Evolutionary conservation across 2,329 filamentous ascomycete species (phyloP).

Genomic region (Macrophomina phaseolina): DNA sequence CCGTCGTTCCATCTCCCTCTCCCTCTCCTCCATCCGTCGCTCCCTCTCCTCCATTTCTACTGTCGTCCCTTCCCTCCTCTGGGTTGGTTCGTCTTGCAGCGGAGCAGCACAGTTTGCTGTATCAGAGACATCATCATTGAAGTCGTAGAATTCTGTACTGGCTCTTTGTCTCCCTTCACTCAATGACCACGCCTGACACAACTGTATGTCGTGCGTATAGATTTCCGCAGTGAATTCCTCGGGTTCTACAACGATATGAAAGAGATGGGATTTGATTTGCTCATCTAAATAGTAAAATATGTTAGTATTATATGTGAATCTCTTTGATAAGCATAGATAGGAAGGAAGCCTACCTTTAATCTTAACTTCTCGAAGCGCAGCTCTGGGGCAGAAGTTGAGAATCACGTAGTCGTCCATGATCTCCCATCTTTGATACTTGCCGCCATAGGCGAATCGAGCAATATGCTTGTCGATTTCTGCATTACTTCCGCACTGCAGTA

Average conservation of each 20-base stretch:
- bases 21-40: neutral
- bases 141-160: constrained; percentile 10
- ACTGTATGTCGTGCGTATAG: constrained; percentile 23
- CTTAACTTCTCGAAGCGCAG: constrained; percentile 19
- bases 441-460: neutral
- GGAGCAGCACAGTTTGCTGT: neutral
- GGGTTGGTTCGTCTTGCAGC: neutral
- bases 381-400: constrained; percentile 30
- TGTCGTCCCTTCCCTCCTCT: neutral
- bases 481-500: neutral
- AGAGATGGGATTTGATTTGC: constrained; percentile 25
- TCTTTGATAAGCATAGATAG: constrained; percentile 1
- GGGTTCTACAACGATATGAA: constrained; percentile 30
- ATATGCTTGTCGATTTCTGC: neutral
- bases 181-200: constrained; percentile 24
- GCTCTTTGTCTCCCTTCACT: constrained; percentile 27
- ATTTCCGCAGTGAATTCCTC: constrained; percentile 26
- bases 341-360: neutral
- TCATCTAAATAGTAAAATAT: constrained; percentile 20
- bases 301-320: neutral
- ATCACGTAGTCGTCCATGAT: constrained; percentile 30
- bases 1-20: too few relatives aligned
- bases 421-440: neutral
- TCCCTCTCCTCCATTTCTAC: neutral
- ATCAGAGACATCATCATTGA: neutral